A percentile compares a stretch with the other conserved stretches of the same genome.
These are phyloP conservation scores for Tetrapisispora fleetii DNA, from an alignment of 805 yeast genomes.

Conservation along the genomic window DNA sequence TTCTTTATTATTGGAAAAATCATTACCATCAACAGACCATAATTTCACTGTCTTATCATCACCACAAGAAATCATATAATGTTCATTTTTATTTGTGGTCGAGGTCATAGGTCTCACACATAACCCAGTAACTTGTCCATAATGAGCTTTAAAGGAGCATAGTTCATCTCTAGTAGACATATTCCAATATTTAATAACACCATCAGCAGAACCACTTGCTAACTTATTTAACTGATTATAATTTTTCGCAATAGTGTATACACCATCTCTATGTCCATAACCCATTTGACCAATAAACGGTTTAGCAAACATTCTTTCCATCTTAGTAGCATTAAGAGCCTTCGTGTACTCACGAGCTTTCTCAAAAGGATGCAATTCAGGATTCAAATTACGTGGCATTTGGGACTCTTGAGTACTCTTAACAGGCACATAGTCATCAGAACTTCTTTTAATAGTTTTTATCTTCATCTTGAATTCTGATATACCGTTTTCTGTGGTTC, in stretches of 20 bases:
- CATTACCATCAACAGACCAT: conserved; percentile 65
- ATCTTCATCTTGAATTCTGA: conserved; percentile 49
- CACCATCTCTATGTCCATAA: conserved; percentile 90
- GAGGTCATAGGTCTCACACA: conserved; percentile 49
- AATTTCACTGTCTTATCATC: conserved; percentile 81
- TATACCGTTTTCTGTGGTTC: neutral
- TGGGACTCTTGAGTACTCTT: conserved; percentile 82
- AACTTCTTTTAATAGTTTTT: conserved; percentile 78
- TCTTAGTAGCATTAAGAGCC: conserved; percentile 88
- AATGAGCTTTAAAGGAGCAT: conserved; percentile 77
- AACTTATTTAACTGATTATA: conserved; percentile 56
- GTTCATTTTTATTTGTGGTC: conserved; percentile 27
- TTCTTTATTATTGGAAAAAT: conserved; percentile 31
- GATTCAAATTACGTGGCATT: conserved; percentile 80
- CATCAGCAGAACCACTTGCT: conserved; percentile 94
- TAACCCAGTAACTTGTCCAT: conserved; percentile 81
- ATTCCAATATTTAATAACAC: conserved; percentile 91
- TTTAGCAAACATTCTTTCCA: conserved; percentile 95
- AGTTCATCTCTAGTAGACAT: conserved; percentile 67
- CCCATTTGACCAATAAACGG: conserved; percentile 96
- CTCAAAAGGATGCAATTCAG: conserved; percentile 93
- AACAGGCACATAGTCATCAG: conserved; percentile 89
- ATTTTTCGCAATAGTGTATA: conserved; percentile 78
- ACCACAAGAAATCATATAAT: conserved; percentile 68
- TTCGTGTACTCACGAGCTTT: conserved; percentile 93